Conservation (phyloP, 2,329 filamentous ascomycete genomes). For the Trichoderma sp. region DNA sequence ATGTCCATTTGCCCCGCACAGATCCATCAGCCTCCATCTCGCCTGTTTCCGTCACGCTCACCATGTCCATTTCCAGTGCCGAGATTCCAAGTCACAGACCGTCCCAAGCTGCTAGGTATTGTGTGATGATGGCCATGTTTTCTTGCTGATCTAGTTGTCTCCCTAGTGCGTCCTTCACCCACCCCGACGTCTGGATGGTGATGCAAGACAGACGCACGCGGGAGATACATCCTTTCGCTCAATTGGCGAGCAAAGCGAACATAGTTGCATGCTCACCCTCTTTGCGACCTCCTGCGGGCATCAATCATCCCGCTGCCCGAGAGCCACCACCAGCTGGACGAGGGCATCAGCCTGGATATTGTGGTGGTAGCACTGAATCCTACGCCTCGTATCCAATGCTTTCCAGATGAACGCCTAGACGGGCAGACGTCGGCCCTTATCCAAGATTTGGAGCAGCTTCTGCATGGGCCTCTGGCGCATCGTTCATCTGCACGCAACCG, state of each 20-base stretch:
- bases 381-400: constrained; percentile 17
- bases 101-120: background rate
- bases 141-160: background rate
- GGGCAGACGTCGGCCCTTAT: constrained; percentile 25
- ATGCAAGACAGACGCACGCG: background rate
- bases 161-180: background rate
- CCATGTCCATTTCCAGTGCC: background rate
- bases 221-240: constrained; percentile 2
- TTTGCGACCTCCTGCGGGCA: constrained; percentile 14
- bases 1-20: constrained; percentile 20
- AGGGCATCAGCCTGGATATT: constrained; percentile 1
- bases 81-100: background rate
- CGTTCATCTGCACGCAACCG: constrained; percentile 23
- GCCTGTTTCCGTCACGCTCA: constrained; percentile 10
- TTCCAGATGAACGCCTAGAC: constrained; percentile 12
- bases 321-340: constrained; percentile 19
- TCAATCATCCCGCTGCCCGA: constrained; percentile 22
- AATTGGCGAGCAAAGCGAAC: background rate
- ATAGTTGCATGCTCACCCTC: background rate
- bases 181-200: background rate
- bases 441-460: constrained; percentile 8
- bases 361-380: constrained; percentile 27
- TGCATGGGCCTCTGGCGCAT: constrained; percentile 20
- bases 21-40: constrained; percentile 22
- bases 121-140: background rate